A percentile compares a stretch with the other conserved stretches of the same genome.
Evolutionary conservation across 331 rosid species (phyloP).

Genomic region (Stylosanthes scabra): DNA sequence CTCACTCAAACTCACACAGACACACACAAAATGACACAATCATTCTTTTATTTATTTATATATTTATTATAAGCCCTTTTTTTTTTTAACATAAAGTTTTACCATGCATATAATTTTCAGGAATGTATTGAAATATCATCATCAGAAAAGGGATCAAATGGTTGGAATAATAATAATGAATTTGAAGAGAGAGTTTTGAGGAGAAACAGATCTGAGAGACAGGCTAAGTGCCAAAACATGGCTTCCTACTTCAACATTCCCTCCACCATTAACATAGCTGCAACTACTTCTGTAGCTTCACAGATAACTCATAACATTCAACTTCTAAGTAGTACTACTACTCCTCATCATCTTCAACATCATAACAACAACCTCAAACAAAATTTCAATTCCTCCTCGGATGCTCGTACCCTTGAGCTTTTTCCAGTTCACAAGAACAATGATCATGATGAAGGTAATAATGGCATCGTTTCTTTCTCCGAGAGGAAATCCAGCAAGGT

Average conservation of each 20-base stretch:
- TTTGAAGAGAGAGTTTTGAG: constrained; percentile 46
- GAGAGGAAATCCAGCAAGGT: constrained; percentile 32
- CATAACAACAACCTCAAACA: constrained; percentile 29
- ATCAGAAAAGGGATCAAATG: constrained; percentile 45
- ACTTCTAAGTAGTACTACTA: background rate
- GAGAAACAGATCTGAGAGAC: constrained; percentile 23
- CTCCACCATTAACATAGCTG: constrained; percentile 31
- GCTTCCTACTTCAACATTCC: constrained; percentile 8
- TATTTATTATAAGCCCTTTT: too few relatives aligned
- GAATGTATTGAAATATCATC: constrained; percentile 17
- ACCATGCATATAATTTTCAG: constrained; percentile 47
- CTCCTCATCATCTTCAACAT: constrained; percentile 36
- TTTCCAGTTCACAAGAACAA: constrained; percentile 56
- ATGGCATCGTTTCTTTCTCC: background rate
- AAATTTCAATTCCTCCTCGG: background rate
- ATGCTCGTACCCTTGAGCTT: constrained; percentile 56
- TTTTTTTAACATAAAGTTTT: constrained; percentile 18
- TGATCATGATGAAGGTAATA: constrained; percentile 18
- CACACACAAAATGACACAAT: background rate
- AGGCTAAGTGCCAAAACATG: constrained; percentile 40
- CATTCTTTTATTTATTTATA: background rate
- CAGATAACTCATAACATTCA: constrained; percentile 36
- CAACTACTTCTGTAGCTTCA: constrained; percentile 22
- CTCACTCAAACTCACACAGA: background rate
- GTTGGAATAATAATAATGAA: constrained; percentile 29